Evolutionary conservation across 2,329 filamentous ascomycete genomes (phyloP), one percentile per base, ranked within the genome.

Genomic region (Thyridium curvatum): DNA sequence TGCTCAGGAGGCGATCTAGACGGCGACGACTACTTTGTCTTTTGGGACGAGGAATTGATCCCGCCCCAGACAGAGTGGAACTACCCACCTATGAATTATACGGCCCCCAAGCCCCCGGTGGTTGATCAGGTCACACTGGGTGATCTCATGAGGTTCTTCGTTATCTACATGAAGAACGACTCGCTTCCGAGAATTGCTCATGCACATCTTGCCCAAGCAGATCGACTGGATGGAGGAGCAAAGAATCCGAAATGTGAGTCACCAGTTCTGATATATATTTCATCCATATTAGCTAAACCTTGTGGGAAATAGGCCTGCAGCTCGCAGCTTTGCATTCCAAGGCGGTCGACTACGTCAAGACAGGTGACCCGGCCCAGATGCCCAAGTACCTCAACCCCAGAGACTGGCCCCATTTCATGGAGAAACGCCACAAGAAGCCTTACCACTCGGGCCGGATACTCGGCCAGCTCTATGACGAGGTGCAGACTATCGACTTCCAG

Each of bases 1-100:
- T 89, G 93, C 46, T 95, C 93, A 4, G 93, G 93, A 2, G 93
- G 93, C 0, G 93, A 98, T 54, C 72, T 98, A 0, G 93, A 98
- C 54, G 93, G 93, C 0, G 93, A 98, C 52, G 93, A 98, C 55
- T 98, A 89, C 56, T 82, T 97, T 40, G 80, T 97, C 5, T 84
- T 96, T 34, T 98, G 93, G 91, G 90, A 98, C 48, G 58, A 71
- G 16, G 73, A 77, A 12, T 66, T 98, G 7, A 68, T 94, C 18
- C 87, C 87, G 0, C 47, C 60, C 1, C 12, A 42, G 47, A 32
- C 33, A 21, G 37, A 38, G 37, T 86, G 85, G 77, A 86, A 93
- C 48, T 68, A 76, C 28, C 64, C 73, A 1, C 82, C 93, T 0
- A 95, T 97, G 87, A 72, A 84, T 46, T 93, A 89, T 52, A 68